Conservation (phyloP, 2,329 filamentous ascomycete species). For the Falciphora oryzae region DNA sequence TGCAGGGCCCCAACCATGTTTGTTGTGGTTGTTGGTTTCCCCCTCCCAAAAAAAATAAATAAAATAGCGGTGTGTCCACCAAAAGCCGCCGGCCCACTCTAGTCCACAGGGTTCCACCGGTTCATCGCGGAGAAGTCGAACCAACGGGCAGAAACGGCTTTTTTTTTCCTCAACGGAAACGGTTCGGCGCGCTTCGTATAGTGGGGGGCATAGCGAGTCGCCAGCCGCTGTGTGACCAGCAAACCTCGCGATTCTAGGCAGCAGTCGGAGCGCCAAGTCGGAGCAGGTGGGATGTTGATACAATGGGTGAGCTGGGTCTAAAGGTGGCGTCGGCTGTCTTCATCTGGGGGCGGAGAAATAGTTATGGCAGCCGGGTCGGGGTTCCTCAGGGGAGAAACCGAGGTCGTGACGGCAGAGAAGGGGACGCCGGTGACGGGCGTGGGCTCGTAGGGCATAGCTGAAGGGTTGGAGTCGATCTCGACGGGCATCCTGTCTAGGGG, state of each 20-base stretch:
- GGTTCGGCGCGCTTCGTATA: too few species aligned
- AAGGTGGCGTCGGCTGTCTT: neutral
- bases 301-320: neutral
- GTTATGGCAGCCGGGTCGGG: too few species aligned
- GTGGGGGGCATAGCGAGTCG: too few species aligned
- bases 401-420: neutral
- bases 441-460: conserved; percentile 2
- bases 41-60: too few species aligned
- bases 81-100: neutral
- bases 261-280: too few species aligned
- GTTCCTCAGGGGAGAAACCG: neutral
- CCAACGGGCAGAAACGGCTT: too few species aligned
- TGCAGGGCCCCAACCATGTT: neutral
- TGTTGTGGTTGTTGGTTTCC: neutral
- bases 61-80: neutral
- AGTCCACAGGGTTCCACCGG: too few species aligned
- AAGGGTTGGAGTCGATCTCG: conserved; percentile 1
- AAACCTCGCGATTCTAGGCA: too few species aligned
- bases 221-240: too few species aligned
- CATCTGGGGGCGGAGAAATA: neutral
- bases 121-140: too few species aligned
- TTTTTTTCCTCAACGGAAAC: too few species aligned
- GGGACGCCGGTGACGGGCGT: neutral
- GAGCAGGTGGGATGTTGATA: neutral
- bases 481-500: conserved; percentile 1